These are phyloP conservation scores for Beauveria asiatica DNA, from an alignment of 2,329 filamentous ascomycete genomes.

Conservation along the genomic window DNA sequence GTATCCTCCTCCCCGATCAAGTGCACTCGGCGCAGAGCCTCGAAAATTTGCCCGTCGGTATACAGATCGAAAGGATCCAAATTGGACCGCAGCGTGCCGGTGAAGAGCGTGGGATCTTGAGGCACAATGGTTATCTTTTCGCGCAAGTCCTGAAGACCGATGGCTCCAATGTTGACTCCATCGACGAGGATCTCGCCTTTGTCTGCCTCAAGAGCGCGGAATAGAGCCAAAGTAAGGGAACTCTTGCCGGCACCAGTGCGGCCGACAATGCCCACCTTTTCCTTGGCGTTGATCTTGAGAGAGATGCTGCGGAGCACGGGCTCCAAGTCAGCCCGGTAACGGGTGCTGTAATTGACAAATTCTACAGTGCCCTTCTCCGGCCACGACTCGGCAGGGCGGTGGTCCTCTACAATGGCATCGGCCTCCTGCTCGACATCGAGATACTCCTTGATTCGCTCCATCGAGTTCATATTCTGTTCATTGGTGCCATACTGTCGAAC, in stretches of 20 bases:
- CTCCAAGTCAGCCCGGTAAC: constrained; percentile 81
- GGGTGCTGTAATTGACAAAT: constrained; percentile 81
- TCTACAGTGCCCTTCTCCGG: constrained; percentile 77
- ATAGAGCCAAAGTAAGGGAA: constrained; percentile 84
- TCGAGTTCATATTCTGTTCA: constrained; percentile 99
- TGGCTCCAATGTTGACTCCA: constrained; percentile 77
- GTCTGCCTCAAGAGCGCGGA: constrained; percentile 88
- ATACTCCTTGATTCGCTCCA: constrained; percentile 96
- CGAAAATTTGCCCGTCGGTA: constrained; percentile 84
- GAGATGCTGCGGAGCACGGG: constrained; percentile 75
- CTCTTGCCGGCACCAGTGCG: constrained; percentile 95
- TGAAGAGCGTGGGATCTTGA: constrained; percentile 92
- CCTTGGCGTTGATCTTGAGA: constrained; percentile 75
- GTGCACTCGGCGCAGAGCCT: constrained; percentile 77
- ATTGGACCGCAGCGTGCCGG: constrained; percentile 83
- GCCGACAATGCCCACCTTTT: constrained; percentile 95
- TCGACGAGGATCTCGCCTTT: constrained; percentile 85
- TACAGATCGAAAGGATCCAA: constrained; percentile 87
- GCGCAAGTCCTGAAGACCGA: constrained; percentile 87
- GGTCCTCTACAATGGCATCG: constrained; percentile 64
- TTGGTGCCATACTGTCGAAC: constrained; percentile 90
- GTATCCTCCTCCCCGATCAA: constrained; percentile 59
- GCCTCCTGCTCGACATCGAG: constrained; percentile 95
- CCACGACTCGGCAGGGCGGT: constrained; percentile 72
- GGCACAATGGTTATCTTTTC: constrained; percentile 96